A percentile compares a stretch with the other conserved stretches of the same genome.
These are phyloP conservation scores for Vigna unguiculata DNA, from an alignment of 306 rosid species.

Conservation along the genomic window DNA sequence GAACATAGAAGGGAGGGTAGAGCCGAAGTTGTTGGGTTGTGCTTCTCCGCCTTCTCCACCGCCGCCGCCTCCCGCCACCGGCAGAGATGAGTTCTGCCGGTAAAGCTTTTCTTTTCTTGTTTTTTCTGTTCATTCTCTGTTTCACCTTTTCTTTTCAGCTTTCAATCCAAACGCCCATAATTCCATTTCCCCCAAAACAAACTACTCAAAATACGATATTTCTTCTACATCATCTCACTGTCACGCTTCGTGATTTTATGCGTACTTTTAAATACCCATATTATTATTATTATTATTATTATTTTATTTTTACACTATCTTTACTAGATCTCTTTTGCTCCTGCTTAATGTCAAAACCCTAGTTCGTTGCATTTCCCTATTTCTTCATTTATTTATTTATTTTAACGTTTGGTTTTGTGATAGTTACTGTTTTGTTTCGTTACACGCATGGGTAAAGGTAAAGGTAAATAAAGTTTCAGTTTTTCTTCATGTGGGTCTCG, in stretches of 20 bases:
- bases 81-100: neutral
- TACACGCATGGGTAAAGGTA: neutral
- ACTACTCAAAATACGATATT: neutral
- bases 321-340: neutral
- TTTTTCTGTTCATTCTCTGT: neutral
- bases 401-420: neutral
- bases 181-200: neutral
- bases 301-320: neutral
- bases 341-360: conserved; percentile 7
- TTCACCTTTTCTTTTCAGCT: neutral
- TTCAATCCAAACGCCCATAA: neutral
- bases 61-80: neutral
- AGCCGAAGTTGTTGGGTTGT: neutral
- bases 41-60: neutral
- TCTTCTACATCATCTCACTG: neutral
- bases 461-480: neutral
- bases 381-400: neutral
- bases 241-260: neutral
- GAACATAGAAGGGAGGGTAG: neutral
- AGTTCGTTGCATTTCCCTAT: neutral
- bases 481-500: neutral
- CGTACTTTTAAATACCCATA: neutral
- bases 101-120: neutral
- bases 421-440: neutral
- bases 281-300: no score